phyloP scores from a whole-genome alignment of 208 protist genomes.

The Leptomonas pyrrhocoris region DNA sequence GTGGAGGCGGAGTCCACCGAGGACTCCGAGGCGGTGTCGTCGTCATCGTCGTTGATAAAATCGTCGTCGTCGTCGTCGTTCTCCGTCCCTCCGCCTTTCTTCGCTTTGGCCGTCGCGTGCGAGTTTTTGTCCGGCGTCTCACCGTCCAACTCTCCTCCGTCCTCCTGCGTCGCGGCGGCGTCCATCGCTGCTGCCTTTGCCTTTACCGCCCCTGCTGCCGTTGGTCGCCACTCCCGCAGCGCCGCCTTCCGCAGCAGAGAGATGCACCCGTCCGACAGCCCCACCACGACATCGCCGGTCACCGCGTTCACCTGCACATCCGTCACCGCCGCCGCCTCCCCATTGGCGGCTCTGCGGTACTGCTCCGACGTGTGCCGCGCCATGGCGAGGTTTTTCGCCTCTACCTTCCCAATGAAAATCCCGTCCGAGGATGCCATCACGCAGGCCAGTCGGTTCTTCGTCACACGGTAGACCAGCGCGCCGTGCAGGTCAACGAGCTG shows the following conservation, averaged over 20 bases:
- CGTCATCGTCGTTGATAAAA: constrained; percentile 35
- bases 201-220: too few relatives aligned
- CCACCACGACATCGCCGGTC: constrained; percentile 74
- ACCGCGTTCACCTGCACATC: constrained; percentile 50
- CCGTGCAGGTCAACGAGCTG: constrained; percentile 47
- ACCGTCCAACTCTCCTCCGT: constrained; percentile 9
- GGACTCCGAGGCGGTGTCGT: constrained; percentile 10
- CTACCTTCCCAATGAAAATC: constrained; percentile 59
- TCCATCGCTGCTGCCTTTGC: background rate
- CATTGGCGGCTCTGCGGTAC: constrained; percentile 17
- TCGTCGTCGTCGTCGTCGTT: constrained; percentile 9
- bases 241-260: constrained; percentile 46
- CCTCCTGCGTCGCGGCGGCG: background rate
- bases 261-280: constrained; percentile 53
- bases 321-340: constrained; percentile 6
- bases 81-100: background rate
- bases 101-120: background rate
- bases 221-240: constrained; percentile 22
- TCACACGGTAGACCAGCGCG: constrained; percentile 43
- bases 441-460: constrained; percentile 37
- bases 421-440: constrained; percentile 41
- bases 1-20: constrained; percentile 28
- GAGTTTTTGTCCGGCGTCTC: background rate
- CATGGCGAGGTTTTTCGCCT: constrained; percentile 48
- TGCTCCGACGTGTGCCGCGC: constrained; percentile 50